phyloP scores from a whole-genome alignment of 805 yeast species.

The Zygotorulaspora danielsina region DNA sequence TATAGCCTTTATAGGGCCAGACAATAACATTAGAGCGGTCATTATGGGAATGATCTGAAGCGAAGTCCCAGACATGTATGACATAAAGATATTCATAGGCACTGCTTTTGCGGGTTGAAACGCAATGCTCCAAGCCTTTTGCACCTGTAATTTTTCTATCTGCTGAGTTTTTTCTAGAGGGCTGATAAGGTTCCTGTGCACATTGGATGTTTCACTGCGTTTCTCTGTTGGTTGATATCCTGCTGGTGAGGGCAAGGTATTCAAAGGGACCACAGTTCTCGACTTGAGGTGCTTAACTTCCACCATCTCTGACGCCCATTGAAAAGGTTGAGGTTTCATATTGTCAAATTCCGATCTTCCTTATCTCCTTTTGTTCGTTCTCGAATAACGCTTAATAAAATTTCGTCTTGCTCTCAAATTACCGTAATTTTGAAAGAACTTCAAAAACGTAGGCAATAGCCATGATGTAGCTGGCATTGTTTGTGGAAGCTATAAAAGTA shows the following conservation, averaged over 20 bases:
- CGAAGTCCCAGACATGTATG: constrained; percentile 88
- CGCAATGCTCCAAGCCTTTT: constrained; percentile 86
- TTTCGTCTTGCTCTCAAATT: neutral
- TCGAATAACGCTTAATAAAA: neutral
- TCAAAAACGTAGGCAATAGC: no score
- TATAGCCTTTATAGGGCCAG: constrained; percentile 73
- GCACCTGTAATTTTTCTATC: constrained; percentile 27
- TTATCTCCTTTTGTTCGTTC: neutral
- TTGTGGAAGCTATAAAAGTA: constrained; percentile 1
- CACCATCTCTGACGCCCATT: constrained; percentile 20
- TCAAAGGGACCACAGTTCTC: constrained; percentile 7
- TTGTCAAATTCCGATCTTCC: neutral
- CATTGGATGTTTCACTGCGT: constrained; percentile 8
- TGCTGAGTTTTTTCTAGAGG: constrained; percentile 7
- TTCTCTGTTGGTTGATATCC: constrained; percentile 20
- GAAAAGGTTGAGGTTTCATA: constrained; percentile 11
- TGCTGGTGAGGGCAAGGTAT: constrained; percentile 26
- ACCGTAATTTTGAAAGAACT: neutral
- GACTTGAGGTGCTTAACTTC: constrained; percentile 15
- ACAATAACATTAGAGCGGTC: constrained; percentile 80
- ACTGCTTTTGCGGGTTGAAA: constrained; percentile 73
- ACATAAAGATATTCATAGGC: constrained; percentile 89
- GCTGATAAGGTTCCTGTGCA: constrained; percentile 6
- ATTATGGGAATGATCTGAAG: constrained; percentile 86
- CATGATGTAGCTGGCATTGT: no score